Evolutionary conservation across 257 asterid genomes (phyloP), one percentile per base, ranked within the genome.

Genomic region (Salvia miltiorrhiza): DNA sequence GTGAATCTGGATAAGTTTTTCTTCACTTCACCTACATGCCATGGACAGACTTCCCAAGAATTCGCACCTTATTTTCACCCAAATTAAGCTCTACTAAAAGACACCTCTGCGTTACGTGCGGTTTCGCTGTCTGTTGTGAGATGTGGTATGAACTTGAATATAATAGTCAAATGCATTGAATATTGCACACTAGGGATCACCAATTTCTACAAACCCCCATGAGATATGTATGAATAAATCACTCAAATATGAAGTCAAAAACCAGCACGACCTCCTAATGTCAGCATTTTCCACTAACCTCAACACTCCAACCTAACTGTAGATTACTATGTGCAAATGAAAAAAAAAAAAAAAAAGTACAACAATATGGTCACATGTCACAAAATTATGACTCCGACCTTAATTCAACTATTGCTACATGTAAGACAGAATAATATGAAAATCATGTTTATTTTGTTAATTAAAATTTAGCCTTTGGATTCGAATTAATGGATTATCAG

Each of bases 171-270:
- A 61, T 62, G 70, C 80, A 79, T 72, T 71, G 30, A 66, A 75
- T 56, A 33, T 60, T 52, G 17, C 5, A 41, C 2, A 20, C 5
- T 1, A n/a, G 9, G 41, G 41, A 37, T 37, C 41, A 7, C 1
- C 8, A 0, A 33, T 33, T 7, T 33, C 8, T 4, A 16, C 13
- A 40, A 16, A 21, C 43, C 17, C 23, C 48, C 32, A 55, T 53
- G 28, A 76, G 78, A 74, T 75, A 79, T 67, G 67, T 62, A 79
- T 68, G 77, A 60, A 16, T 66, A 41, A 79, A 24, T 66, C 74
- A 48, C 73, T 21, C 11, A 26, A 24, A 55, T 63, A 14, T 54
- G 12, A 14, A 41, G 74, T 69, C 77, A 39, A 64, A 49, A 17
- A 48, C 35, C 35, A 73, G 7, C 57, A 50, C 65, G 60, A 61